phyloP scores from a whole-genome alignment of 805 yeast species.

The Yamadazyma philogaea region DNA sequence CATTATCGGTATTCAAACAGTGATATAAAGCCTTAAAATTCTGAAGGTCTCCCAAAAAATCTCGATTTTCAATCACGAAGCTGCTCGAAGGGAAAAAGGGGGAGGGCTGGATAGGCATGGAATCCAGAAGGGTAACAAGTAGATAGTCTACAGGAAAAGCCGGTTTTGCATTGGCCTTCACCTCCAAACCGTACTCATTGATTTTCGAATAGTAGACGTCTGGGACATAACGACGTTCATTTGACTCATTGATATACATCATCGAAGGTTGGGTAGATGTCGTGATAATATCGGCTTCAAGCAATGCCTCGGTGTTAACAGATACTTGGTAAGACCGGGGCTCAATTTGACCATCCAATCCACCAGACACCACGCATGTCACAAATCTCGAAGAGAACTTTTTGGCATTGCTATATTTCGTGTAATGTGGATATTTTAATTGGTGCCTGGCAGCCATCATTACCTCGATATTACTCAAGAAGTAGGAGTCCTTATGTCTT shows the following conservation, averaged over 20 bases:
- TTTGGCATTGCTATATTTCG: conserved; percentile 63
- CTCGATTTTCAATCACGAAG: conserved; percentile 81
- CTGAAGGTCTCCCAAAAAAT: conserved; percentile 69
- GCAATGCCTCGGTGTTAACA: conserved; percentile 81
- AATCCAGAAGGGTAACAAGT: conserved; percentile 84
- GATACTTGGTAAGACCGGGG: conserved; percentile 89
- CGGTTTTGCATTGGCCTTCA: conserved; percentile 86
- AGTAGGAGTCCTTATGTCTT: conserved; percentile 88
- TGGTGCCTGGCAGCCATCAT: conserved; percentile 82
- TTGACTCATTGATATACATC: conserved; percentile 76
- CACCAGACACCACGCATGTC: conserved; percentile 93
- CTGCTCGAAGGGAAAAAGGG: conserved; percentile 45
- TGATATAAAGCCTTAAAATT: conserved; percentile 54
- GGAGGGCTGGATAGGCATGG: conserved; percentile 69
- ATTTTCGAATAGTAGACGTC: conserved; percentile 81
- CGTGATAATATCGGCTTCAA: conserved; percentile 76
- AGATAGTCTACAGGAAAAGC: conserved; percentile 91
- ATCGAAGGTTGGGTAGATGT: conserved; percentile 90
- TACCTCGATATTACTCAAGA: conserved; percentile 83
- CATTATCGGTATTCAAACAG: conserved; percentile 42
- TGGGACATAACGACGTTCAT: conserved; percentile 80
- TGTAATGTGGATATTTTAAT: conserved; percentile 54
- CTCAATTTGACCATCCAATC: conserved; percentile 81
- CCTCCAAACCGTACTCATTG: conserved; percentile 85
- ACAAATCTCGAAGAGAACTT: conserved; percentile 83